These are phyloP conservation scores for Endocalyx cinctus DNA, from an alignment of 2,329 filamentous ascomycete species.

Conservation along the genomic window DNA sequence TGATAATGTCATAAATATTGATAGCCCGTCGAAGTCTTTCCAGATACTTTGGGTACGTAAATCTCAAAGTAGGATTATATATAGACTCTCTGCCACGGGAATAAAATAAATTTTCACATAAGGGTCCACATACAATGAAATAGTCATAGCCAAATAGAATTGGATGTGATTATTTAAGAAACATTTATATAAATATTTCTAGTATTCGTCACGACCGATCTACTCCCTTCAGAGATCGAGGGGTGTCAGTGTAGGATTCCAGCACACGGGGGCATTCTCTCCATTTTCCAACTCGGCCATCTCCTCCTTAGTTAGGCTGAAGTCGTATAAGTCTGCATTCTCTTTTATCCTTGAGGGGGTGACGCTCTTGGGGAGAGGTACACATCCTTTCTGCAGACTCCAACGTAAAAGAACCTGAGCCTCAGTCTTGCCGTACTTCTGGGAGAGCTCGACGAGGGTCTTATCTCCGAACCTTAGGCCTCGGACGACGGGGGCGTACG, in stretches of 20 bases:
- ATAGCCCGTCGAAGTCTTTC: too few relatives aligned
- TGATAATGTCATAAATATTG: too few relatives aligned
- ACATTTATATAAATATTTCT: too few relatives aligned
- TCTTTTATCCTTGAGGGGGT: conserved; percentile 61
- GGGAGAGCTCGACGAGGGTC: conserved; percentile 57
- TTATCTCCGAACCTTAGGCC: conserved; percentile 69
- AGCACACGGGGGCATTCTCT: conserved; percentile 50
- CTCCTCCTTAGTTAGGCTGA: conserved; percentile 50
- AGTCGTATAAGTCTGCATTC: conserved; percentile 55
- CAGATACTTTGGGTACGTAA: too few relatives aligned
- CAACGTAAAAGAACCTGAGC: conserved; percentile 78
- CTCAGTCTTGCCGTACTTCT: conserved; percentile 68
- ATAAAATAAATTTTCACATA: too few relatives aligned
- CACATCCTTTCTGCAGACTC: conserved; percentile 73
- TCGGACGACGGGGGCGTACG: conserved; percentile 57
- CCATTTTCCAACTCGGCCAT: conserved; percentile 44
- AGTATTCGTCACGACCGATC: too few relatives aligned
- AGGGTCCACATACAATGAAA: too few relatives aligned
- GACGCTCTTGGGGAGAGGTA: conserved; percentile 71
- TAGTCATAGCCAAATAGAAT: too few relatives aligned
- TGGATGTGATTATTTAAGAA: too few relatives aligned
- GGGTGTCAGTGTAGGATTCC: conserved; percentile 50
- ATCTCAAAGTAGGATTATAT: too few relatives aligned
- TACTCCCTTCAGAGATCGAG: conserved; percentile 36
- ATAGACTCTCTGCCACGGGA: too few relatives aligned